Evolutionary conservation across 192 early-diverging fungal species (phyloP).

Genomic region (Mortierella antarctica): DNA sequence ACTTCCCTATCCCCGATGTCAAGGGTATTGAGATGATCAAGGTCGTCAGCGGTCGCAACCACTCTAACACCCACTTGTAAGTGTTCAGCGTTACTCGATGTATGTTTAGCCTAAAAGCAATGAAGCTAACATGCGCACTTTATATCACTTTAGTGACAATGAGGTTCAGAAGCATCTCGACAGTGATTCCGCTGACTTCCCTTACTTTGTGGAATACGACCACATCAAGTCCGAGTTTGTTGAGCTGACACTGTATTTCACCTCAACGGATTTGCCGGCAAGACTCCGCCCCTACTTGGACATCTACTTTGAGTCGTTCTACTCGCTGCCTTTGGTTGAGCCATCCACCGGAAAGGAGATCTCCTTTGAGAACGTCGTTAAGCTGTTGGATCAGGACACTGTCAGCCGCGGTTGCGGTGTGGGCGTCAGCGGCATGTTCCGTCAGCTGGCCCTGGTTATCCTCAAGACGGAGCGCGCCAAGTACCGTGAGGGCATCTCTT

Average conservation of each 20-base stretch:
- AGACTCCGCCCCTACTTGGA: slow-evolving; percentile 61
- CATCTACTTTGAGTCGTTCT: slow-evolving; percentile 66
- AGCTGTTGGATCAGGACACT: slow-evolving; percentile 64
- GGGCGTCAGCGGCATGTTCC: slow-evolving; percentile 55
- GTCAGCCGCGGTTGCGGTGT: slow-evolving; percentile 55
- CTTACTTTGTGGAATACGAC: slow-evolving; percentile 67
- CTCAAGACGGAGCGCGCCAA: slow-evolving; percentile 58
- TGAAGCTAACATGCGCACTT: slow-evolving; percentile 1
- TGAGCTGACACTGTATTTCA: slow-evolving; percentile 59
- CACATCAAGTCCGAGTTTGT: slow-evolving; percentile 67
- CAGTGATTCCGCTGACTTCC: slow-evolving; percentile 55
- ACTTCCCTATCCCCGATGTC: slow-evolving; percentile 62
- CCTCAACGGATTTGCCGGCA: slow-evolving; percentile 55
- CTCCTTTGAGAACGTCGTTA: slow-evolving; percentile 63
- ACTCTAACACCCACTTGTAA: slow-evolving; percentile 54
- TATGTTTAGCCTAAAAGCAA: background rate
- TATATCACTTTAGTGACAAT: slow-evolving; percentile 48
- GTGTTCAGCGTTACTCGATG: background rate
- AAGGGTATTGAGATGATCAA: slow-evolving; percentile 65
- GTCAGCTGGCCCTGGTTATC: slow-evolving; percentile 38
- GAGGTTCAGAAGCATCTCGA: slow-evolving; percentile 62
- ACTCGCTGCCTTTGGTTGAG: slow-evolving; percentile 59
- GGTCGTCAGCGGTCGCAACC: slow-evolving; percentile 58
- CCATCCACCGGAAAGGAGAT: slow-evolving; percentile 47
- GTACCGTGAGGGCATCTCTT: slow-evolving; percentile 63